A percentile compares a stretch with the other conserved stretches of the same genome.
Conservation (phyloP, 306 rosid genomes). For the Abrus pulchellus region DNA sequence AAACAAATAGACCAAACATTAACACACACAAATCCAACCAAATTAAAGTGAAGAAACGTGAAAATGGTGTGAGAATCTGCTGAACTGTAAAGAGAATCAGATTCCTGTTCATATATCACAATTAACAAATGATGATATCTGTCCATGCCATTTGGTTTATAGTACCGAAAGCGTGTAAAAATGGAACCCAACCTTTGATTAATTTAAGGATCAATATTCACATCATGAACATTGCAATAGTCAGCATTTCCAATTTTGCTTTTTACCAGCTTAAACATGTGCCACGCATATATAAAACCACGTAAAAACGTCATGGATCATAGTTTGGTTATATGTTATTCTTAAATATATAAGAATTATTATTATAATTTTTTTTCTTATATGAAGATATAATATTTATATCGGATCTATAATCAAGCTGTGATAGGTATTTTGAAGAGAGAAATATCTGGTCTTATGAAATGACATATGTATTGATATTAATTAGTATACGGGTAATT, state of each 20-base stretch:
- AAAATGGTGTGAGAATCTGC: slow-evolving; percentile 4
- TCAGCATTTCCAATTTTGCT: background rate
- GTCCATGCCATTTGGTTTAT: background rate
- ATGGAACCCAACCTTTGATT: background rate
- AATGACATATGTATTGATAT: too few species aligned
- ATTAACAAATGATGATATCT: background rate
- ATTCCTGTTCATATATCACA: background rate
- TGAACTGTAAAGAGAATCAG: slow-evolving; percentile 8
- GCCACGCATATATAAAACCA: background rate
- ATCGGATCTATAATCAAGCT: too few species aligned
- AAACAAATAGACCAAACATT: background rate
- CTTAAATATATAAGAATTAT: too few species aligned
- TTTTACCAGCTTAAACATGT: background rate
- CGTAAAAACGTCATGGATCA: background rate
- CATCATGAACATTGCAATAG: background rate
- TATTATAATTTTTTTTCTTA: too few species aligned
- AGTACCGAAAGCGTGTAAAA: background rate
- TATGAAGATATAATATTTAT: too few species aligned
- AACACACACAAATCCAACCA: background rate
- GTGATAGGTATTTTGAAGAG: too few species aligned
- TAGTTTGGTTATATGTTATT: background rate
- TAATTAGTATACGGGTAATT: too few species aligned
- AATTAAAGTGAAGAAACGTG: background rate
- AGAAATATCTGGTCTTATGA: too few species aligned
- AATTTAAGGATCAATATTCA: slow-evolving; percentile 9